Base-by-base conservation (phyloP, 2,329 filamentous ascomycete genomes). In the Dothideomycetes sp. region DNA sequence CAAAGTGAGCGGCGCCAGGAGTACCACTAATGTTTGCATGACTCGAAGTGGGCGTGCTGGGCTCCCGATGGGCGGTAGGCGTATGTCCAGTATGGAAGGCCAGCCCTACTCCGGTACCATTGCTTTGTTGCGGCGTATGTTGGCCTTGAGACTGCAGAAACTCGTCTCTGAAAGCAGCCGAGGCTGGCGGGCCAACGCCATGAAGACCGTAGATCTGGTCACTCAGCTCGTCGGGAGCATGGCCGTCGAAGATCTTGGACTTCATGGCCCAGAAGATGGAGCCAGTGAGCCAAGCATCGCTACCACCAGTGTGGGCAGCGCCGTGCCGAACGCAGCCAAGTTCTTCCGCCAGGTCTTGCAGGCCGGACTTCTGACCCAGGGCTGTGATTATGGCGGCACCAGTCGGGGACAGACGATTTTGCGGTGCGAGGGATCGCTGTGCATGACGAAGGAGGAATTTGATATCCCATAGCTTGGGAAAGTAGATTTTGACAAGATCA, bases 361-460 rank as follows among this genome's bases (percentile, higher is more conserved):
- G 72, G 2, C 87, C 87, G 1, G 85, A 89, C 59, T 95, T 95
- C 52, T 85, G 79, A 53, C 91, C 88, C 41, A 94, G 81, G 49
- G 84, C 85, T 48, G 81, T 77, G 45, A 96, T 69, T 42, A 94
- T 82, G 54, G 86, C 82, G 17, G 73, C 69, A 12, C 77, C 81
- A 41, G 69, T 68, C 2, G 75, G 71, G 43, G 84, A 81, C 39
- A 73, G 67, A 16, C 55, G 52, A 11, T 49, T 49, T 19, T 47
- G 55, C 24, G 55, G 56, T 12, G 58, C 57, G 19, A 59, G 59
- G 38, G 60, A 57, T 18, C 64, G 34, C 77, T 81, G 56, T 65
- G 86, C 87, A 53, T 87, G 79, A 58, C 94, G 94, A 76, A 95
- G 89, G 31, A 98, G 75, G 59, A 91, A 94, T 65, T 98, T 98